phyloP scores from a whole-genome alignment of 1,284 basidiomycete species.

The Cryptococcus sp. region DNA sequence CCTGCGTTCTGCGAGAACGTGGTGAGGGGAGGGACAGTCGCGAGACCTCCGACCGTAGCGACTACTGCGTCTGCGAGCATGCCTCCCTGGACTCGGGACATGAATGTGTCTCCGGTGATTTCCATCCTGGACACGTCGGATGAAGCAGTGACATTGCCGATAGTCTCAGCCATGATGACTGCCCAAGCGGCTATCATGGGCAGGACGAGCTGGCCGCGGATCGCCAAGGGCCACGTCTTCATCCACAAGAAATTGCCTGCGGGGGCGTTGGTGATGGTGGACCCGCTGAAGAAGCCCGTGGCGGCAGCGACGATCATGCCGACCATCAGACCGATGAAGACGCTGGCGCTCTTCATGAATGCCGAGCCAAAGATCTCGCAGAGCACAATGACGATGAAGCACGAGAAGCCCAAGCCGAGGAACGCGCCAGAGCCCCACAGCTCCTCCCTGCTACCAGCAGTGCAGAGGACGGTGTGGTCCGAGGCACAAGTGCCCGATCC shows the following conservation, averaged over 20 bases:
- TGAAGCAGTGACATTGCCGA: slow-evolving; percentile 34
- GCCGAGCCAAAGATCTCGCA: slow-evolving; percentile 42
- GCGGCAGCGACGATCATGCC: slow-evolving; percentile 39
- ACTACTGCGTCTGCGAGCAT: slow-evolving; percentile 39
- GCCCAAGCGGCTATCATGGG: slow-evolving; percentile 40
- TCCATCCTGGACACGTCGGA: slow-evolving; percentile 31
- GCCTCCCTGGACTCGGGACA: slow-evolving; percentile 37
- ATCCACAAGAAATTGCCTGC: slow-evolving; percentile 37
- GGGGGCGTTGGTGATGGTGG: slow-evolving; percentile 28
- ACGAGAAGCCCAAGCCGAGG: slow-evolving; percentile 37
- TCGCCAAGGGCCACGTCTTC: slow-evolving; percentile 27
- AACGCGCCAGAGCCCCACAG: slow-evolving; percentile 34
- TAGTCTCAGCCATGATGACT: slow-evolving; percentile 38
- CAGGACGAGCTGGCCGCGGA: slow-evolving; percentile 36
- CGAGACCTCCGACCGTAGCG: slow-evolving; percentile 35
- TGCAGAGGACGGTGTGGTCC: slow-evolving; percentile 32
- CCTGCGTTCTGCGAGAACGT: slow-evolving; percentile 44
- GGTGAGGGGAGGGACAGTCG: slow-evolving; percentile 38
- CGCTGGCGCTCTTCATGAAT: slow-evolving; percentile 40
- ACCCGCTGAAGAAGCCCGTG: slow-evolving; percentile 34
- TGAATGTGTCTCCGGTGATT: slow-evolving; percentile 30
- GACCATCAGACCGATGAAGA: slow-evolving; percentile 38
- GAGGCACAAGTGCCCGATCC: slow-evolving; percentile 29
- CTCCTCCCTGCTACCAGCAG: slow-evolving; percentile 19
- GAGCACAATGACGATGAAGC: slow-evolving; percentile 28